Evolutionary conservation across 2,329 filamentous ascomycete genomes (phyloP).

Genomic region (Diaporthe ampelina): DNA sequence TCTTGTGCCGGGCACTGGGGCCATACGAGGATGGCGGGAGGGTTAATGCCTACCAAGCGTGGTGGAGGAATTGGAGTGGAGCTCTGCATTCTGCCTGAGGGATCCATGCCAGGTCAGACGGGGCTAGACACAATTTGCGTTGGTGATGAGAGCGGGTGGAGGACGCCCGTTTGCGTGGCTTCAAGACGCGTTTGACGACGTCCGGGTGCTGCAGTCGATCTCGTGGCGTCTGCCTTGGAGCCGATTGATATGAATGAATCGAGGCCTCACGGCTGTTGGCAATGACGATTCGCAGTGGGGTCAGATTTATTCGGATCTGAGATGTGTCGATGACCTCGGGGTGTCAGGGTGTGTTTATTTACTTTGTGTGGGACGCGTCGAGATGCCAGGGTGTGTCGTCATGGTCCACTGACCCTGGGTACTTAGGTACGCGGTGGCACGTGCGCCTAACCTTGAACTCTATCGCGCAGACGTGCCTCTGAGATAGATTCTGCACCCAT

Average conservation of each 20-base stretch:
- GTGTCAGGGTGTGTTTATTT: constrained; percentile 1
- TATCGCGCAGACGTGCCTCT: background rate
- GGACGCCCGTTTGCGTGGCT: background rate
- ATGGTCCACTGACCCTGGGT: background rate
- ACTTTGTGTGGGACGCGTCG: constrained; percentile 9
- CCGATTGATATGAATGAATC: background rate
- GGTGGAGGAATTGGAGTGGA: constrained; percentile 18
- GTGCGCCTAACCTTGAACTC: background rate
- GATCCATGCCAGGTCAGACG: background rate
- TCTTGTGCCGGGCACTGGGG: background rate
- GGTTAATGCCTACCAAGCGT: constrained; percentile 9
- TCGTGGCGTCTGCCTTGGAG: background rate
- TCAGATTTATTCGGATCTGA: background rate
- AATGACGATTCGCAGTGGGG: background rate
- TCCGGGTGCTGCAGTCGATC: background rate
- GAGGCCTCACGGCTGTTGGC: too few relatives aligned
- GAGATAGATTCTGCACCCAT: background rate
- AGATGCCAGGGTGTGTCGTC: background rate
- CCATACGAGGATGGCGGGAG: background rate
- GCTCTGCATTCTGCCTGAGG: constrained; percentile 3
- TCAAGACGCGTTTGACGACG: background rate
- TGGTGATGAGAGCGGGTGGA: background rate
- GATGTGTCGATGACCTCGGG: background rate
- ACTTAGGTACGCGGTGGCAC: constrained; percentile 29
- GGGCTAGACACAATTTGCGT: background rate